These are phyloP conservation scores for Macroventuria anomochaeta DNA, from an alignment of 2,329 filamentous ascomycete genomes.

Conservation along the genomic window DNA sequence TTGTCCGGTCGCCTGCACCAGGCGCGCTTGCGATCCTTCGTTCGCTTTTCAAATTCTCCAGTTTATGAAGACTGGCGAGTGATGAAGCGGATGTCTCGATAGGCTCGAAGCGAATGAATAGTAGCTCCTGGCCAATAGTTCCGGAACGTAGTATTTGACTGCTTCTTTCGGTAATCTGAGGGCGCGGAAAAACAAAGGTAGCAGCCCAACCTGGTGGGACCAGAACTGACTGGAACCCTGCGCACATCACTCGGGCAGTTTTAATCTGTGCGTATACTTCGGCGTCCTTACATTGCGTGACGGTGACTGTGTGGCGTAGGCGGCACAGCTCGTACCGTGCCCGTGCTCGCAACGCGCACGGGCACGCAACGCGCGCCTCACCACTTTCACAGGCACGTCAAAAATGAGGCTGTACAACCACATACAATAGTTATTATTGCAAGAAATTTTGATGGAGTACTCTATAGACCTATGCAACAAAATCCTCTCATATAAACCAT, in stretches of 20 bases:
- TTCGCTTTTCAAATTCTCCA: background rate
- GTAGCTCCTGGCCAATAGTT: background rate
- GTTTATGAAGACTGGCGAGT: background rate
- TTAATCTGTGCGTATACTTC: background rate
- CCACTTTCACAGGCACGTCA: no score
- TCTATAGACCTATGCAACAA: no score
- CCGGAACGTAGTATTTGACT: background rate
- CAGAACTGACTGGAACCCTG: slow-evolving; percentile 2
- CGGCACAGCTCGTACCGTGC: background rate
- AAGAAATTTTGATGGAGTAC: no score
- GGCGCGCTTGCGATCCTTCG: slow-evolving; percentile 7
- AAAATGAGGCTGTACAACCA: no score
- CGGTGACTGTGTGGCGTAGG: slow-evolving; percentile 6
- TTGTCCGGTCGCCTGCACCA: background rate
- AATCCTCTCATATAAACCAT: no score
- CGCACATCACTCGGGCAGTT: slow-evolving; percentile 12
- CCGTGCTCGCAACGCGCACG: no score
- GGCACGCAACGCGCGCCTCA: no score
- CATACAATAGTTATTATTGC: no score
- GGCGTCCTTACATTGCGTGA: slow-evolving; percentile 6
- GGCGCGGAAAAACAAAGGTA: slow-evolving; percentile 10
- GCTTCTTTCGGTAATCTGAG: background rate
- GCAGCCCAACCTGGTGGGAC: background rate
- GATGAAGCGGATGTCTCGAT: background rate
- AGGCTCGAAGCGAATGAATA: background rate